Percentiles rank a stretch among this genome's conserved stretches.
Evolutionary conservation across 1,284 basidiomycete genomes (phyloP).

Genomic region (Cryptococcus maquisensis): DNA sequence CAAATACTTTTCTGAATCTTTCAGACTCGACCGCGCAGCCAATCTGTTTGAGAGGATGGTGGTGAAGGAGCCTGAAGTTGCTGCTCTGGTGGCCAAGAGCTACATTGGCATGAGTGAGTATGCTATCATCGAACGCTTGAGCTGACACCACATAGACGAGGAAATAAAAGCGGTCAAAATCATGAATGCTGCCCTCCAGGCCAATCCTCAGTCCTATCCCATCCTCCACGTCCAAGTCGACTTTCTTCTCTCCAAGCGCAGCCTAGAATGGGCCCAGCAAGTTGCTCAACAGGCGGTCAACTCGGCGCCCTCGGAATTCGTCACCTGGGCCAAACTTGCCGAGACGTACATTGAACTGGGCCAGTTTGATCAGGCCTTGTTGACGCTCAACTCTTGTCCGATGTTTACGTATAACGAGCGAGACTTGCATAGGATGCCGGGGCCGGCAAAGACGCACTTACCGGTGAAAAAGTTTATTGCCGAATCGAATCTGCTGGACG

Average conservation of each 20-base stretch:
- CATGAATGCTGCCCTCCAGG: conserved; percentile 76
- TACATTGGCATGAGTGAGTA: conserved; percentile 95
- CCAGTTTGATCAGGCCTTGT: conserved; percentile 77
- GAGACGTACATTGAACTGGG: conserved; percentile 88
- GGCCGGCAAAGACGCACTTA: conserved; percentile 76
- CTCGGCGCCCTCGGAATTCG: conserved; percentile 94
- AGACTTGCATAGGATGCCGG: conserved; percentile 83
- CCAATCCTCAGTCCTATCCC: conserved; percentile 87
- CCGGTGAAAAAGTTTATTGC: conserved; percentile 81
- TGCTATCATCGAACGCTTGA: neutral
- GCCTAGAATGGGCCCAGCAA: conserved; percentile 83
- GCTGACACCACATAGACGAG: conserved; percentile 62
- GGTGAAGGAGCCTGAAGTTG: conserved; percentile 81
- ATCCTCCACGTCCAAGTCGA: conserved; percentile 92
- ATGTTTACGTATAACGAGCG: conserved; percentile 99
- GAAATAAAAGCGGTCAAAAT: conserved; percentile 98
- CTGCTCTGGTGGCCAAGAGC: conserved; percentile 78
- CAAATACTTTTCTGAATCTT: conserved; percentile 95
- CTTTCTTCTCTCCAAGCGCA: conserved; percentile 75
- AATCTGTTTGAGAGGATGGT: conserved; percentile 92
- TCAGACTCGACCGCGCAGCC: conserved; percentile 79
- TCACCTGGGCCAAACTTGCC: conserved; percentile 97
- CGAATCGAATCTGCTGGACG: conserved; percentile 60
- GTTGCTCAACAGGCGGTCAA: conserved; percentile 93
- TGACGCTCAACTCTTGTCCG: conserved; percentile 96